Conservation (phyloP, 768 basidiomycete species). For the Lenzites betulinus region DNA sequence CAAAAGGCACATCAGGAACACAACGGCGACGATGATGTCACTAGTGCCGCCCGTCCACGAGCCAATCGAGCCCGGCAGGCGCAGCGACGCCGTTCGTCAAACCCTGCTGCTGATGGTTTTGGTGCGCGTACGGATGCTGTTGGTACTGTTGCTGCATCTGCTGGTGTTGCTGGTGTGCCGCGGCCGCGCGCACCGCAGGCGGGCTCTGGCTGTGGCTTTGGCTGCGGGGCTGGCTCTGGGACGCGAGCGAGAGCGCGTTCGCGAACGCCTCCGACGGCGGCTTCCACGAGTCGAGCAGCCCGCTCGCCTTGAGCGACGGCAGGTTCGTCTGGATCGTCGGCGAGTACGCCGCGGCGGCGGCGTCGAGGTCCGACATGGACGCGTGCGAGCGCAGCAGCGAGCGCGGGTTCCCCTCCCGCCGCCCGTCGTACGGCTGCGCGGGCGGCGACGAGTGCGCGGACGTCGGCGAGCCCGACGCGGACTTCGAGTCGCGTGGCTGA, state of each 20-base stretch:
- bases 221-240: neutral
- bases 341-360: conserved; percentile 9
- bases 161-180: neutral
- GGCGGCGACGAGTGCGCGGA: conserved; percentile 15
- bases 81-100: conserved; percentile 3
- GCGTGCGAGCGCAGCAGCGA: conserved; percentile 16
- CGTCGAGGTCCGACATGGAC: conserved; percentile 14
- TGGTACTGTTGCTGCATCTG: neutral
- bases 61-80: conserved; percentile 69
- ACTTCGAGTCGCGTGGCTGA: conserved; percentile 8
- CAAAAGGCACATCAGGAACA: neutral
- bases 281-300: conserved; percentile 57
- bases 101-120: neutral
- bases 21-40: neutral
- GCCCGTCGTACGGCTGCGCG: conserved; percentile 14
- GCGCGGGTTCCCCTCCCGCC: conserved; percentile 13
- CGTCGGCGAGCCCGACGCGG: conserved; percentile 16
- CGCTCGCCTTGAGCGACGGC: conserved; percentile 75
- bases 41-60: conserved; percentile 35
- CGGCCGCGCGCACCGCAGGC: neutral
- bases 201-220: neutral
- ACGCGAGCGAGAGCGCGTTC: conserved; percentile 21
- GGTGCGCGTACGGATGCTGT: neutral
- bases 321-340: conserved; percentile 41
- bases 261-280: conserved; percentile 29